Percentiles rank a stretch among this genome's conserved stretches.
phyloP scores from a whole-genome alignment of 208 protist species.

The Zelonia costaricensis region DNA sequence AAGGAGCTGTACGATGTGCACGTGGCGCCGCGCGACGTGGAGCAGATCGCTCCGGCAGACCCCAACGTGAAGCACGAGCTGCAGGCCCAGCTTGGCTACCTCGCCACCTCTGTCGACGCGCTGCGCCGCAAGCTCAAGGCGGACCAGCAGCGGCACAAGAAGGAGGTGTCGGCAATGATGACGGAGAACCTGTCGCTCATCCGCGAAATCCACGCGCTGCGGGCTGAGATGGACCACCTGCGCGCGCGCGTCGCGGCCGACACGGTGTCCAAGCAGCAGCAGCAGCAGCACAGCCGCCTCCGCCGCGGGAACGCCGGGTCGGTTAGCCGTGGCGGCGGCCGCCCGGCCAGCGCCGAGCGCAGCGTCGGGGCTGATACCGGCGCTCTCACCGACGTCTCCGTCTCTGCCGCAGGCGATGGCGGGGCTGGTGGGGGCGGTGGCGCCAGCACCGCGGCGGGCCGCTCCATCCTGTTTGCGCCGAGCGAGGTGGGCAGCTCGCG shows the following conservation, averaged over 20 bases:
- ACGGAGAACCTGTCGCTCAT: slow-evolving; percentile 95
- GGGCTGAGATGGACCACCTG: slow-evolving; percentile 85
- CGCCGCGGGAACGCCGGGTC: neutral
- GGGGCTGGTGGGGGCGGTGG: slow-evolving; percentile 2
- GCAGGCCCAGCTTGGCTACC: slow-evolving; percentile 89
- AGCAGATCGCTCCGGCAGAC: slow-evolving; percentile 68
- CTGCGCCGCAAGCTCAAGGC: slow-evolving; percentile 91
- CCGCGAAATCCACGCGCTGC: slow-evolving; percentile 95
- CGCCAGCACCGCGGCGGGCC: slow-evolving; percentile 1
- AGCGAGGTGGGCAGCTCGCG: slow-evolving; percentile 14
- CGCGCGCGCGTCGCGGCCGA: slow-evolving; percentile 66
- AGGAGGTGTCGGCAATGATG: slow-evolving; percentile 94
- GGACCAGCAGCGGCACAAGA: slow-evolving; percentile 89
- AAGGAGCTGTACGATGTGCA: slow-evolving; percentile 86
- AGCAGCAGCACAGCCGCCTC: slow-evolving; percentile 24
- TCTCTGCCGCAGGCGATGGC: neutral
- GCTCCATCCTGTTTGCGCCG: neutral
- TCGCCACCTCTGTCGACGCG: slow-evolving; percentile 92
- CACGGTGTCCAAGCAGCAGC: slow-evolving; percentile 37
- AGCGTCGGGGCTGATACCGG: neutral
- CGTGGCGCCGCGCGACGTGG: slow-evolving; percentile 69
- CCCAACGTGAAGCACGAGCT: slow-evolving; percentile 90
- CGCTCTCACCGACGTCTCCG: neutral
- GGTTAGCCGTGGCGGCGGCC: neutral
- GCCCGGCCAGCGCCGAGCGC: slow-evolving; percentile 8